Percentiles rank a stretch among this genome's conserved stretches.
Conservation (phyloP, 371 early-diverging fungal genomes). For the Cokeromyces recurvatus region DNA sequence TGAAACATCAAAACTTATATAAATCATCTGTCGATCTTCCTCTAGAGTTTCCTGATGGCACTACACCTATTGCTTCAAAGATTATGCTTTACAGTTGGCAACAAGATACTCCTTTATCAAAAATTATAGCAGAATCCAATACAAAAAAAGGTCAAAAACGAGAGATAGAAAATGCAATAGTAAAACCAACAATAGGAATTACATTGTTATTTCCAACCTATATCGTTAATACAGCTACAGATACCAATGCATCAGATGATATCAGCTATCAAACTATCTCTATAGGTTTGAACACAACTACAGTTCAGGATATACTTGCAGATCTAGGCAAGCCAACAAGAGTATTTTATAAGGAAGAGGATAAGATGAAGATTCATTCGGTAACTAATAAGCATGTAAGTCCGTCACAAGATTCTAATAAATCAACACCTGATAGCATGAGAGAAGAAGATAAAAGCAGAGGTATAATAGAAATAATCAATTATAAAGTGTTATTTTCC, state of each 20-base stretch:
- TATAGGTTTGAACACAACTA: constrained; percentile 43
- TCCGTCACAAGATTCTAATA: no score
- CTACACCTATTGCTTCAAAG: constrained; percentile 66
- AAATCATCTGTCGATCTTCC: constrained; percentile 54
- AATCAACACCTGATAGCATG: no score
- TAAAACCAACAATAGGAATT: constrained; percentile 41
- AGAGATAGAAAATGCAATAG: constrained; percentile 48
- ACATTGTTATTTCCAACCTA: constrained; percentile 31
- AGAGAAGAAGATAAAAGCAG: constrained; percentile 28
- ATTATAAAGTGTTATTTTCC: no score
- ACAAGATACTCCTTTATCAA: constrained; percentile 24
- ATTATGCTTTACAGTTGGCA: constrained; percentile 61
- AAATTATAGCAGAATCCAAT: constrained; percentile 39
- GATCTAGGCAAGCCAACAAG: constrained; percentile 64
- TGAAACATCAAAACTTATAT: constrained; percentile 46
- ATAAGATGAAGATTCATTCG: constrained; percentile 71
- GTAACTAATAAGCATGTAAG: constrained; percentile 22
- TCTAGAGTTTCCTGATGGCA: constrained; percentile 71
- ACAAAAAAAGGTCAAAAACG: constrained; percentile 30
- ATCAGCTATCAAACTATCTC: constrained; percentile 19
- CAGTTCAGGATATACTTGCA: constrained; percentile 66
- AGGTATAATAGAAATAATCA: constrained; percentile 16
- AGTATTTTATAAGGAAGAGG: constrained; percentile 65
- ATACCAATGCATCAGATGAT: constrained; percentile 8
- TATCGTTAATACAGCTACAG: constrained; percentile 18